Conservation (phyloP, 306 rosid species). For the Trifolium fragiferum region DNA sequence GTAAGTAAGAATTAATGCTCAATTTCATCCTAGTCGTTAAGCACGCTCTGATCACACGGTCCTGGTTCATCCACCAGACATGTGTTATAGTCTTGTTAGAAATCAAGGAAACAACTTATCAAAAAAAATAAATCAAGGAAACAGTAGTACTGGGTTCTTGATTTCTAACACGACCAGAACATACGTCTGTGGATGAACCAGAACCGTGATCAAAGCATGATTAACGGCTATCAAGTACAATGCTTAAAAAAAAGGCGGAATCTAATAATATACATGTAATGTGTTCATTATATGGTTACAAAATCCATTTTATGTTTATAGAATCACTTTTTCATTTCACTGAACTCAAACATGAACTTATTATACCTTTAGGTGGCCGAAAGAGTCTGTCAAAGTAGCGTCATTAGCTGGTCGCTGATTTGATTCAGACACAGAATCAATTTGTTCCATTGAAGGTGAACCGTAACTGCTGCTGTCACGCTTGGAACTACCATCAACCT, state of each 20-base stretch:
- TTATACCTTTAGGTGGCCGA: constrained; percentile 53
- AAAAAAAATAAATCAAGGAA: no score
- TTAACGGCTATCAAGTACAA: not conserved
- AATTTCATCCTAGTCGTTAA: not conserved
- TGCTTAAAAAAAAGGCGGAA: not conserved
- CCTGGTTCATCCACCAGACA: no score
- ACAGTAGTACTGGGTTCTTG: no score
- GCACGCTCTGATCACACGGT: no score
- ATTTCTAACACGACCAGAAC: no score
- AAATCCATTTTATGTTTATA: no score
- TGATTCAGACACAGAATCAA: constrained; percentile 68
- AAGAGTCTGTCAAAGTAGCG: constrained; percentile 47
- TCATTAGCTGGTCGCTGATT: constrained; percentile 53
- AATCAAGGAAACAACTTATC: no score
- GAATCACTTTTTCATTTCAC: not conserved
- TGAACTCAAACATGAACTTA: not conserved
- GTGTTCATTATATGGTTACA: no score
- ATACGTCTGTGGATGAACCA: no score
- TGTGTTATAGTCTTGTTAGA: no score
- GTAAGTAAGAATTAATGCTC: not conserved
- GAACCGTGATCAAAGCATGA: no score
- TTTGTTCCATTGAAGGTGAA: constrained; percentile 75
- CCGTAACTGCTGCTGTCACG: constrained; percentile 61
- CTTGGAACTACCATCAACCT: constrained; percentile 56
- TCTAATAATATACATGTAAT: not conserved